phyloP scores from a whole-genome alignment of 129 eudicot genomes.

The Glebionis coronaria region DNA sequence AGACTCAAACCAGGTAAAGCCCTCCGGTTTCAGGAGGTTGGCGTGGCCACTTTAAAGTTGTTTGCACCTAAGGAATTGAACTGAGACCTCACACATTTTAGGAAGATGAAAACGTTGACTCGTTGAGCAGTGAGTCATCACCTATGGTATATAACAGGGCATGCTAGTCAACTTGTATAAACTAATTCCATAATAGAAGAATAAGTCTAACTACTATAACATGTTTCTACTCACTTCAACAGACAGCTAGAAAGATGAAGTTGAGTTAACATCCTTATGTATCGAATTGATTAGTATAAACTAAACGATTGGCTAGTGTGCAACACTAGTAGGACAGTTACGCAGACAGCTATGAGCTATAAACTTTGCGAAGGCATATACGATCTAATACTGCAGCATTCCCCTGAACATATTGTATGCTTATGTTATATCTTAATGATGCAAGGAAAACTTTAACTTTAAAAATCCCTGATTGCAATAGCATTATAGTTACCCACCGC shows the following conservation, averaged over 20 bases:
- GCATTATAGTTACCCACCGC: background rate
- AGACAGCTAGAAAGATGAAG: background rate
- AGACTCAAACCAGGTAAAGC: too few species aligned
- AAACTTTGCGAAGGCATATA: too few species aligned
- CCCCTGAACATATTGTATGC: background rate
- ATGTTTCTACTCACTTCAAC: background rate
- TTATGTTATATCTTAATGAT: background rate
- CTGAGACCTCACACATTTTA: too few species aligned
- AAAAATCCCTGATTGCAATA: background rate
- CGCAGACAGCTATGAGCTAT: too few species aligned
- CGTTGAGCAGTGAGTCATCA: background rate
- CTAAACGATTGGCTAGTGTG: too few species aligned
- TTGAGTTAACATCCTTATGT: too few species aligned
- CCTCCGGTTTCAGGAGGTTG: too few species aligned
- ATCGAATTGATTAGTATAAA: too few species aligned
- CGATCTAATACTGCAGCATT: background rate
- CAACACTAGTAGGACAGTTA: too few species aligned
- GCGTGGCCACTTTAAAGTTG: too few species aligned
- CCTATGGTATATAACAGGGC: constrained; percentile 7
- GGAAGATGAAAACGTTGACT: background rate
- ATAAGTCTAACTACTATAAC: background rate
- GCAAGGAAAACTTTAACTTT: background rate
- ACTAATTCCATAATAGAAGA: too few species aligned
- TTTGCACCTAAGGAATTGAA: too few species aligned
- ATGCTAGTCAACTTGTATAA: background rate